Conservation (phyloP, 129 eudicot species). For the Deinandra increscens region DNA sequence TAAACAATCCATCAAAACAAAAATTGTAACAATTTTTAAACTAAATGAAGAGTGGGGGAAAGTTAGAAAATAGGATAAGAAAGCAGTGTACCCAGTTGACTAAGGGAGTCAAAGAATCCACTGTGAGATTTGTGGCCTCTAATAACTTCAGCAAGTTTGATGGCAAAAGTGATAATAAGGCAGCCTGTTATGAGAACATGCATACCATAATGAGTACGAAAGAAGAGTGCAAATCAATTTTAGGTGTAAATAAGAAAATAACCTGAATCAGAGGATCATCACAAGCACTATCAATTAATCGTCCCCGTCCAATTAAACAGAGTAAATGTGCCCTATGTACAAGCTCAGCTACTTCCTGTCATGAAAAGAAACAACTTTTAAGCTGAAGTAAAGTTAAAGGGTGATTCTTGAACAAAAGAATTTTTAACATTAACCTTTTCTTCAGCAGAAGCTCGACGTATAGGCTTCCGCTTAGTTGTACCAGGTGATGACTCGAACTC, state of each 20-base stretch:
- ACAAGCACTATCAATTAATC: constrained; percentile 75
- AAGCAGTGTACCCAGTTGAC: constrained; percentile 71
- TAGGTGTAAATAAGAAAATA: background rate
- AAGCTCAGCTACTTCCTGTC: constrained; percentile 74
- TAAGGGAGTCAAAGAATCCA: constrained; percentile 58
- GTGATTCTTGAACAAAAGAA: background rate
- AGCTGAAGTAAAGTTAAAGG: constrained; percentile 4
- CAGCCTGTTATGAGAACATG: constrained; percentile 58
- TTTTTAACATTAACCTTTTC: constrained; percentile 57
- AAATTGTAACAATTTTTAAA: background rate
- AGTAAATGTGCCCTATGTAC: constrained; percentile 87
- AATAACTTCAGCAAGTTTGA: constrained; percentile 55
- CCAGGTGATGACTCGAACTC: constrained; percentile 72
- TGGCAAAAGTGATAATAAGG: constrained; percentile 77
- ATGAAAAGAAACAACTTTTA: constrained; percentile 8
- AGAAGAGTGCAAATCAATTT: background rate
- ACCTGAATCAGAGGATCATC: constrained; percentile 91
- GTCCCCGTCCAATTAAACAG: constrained; percentile 81
- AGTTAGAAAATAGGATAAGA: constrained; percentile 14
- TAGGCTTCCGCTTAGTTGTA: constrained; percentile 50
- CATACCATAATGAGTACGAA: background rate
- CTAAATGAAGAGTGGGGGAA: background rate
- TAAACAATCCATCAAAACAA: constrained; percentile 20
- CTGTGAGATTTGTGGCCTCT: constrained; percentile 54
- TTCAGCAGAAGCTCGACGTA: constrained; percentile 80